These are phyloP conservation scores for Macrophomina tecta DNA, from an alignment of 2,329 filamentous ascomycete species.

Conservation along the genomic window DNA sequence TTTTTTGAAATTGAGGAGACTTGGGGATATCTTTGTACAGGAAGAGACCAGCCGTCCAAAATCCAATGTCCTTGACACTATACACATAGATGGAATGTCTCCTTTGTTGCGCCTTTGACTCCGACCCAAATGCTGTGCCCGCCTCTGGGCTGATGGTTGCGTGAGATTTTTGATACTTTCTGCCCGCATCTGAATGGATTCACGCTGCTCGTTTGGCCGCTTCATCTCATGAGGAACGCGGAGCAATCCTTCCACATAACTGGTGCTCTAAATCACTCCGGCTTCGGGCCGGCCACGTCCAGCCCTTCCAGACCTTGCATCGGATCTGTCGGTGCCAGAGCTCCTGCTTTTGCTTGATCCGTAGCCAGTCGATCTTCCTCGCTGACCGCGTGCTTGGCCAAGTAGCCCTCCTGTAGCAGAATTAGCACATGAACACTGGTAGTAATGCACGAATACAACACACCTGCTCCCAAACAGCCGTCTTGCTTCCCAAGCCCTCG, in stretches of 20 bases:
- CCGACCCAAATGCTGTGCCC: conserved; percentile 31
- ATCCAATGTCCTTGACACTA: conserved; percentile 26
- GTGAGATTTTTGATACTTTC: no score
- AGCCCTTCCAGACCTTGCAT: conserved; percentile 96
- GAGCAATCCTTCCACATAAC: conserved; percentile 33
- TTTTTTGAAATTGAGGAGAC: conserved; percentile 28
- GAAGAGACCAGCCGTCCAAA: conserved; percentile 27
- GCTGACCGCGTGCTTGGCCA: conserved; percentile 83
- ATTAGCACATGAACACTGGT: conserved; percentile 5
- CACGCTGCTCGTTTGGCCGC: no score
- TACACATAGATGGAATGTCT: conserved; percentile 4
- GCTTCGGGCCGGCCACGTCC: conserved; percentile 91
- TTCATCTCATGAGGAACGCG: no score
- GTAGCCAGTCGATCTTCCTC: conserved; percentile 75
- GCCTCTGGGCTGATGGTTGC: neutral
- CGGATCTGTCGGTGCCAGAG: conserved; percentile 72
- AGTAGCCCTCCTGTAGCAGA: conserved; percentile 78
- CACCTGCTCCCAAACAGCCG: conserved; percentile 97
- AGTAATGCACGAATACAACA: conserved; percentile 37
- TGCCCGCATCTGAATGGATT: no score
- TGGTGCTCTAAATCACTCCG: conserved; percentile 55
- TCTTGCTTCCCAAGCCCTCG: conserved; percentile 89
- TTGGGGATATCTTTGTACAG: conserved; percentile 27
- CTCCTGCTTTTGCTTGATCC: conserved; percentile 59
- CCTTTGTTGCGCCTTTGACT: conserved; percentile 29